These are phyloP conservation scores for Malania oleifera DNA, from an alignment of 164 flowering plant species.

Conservation along the genomic window DNA sequence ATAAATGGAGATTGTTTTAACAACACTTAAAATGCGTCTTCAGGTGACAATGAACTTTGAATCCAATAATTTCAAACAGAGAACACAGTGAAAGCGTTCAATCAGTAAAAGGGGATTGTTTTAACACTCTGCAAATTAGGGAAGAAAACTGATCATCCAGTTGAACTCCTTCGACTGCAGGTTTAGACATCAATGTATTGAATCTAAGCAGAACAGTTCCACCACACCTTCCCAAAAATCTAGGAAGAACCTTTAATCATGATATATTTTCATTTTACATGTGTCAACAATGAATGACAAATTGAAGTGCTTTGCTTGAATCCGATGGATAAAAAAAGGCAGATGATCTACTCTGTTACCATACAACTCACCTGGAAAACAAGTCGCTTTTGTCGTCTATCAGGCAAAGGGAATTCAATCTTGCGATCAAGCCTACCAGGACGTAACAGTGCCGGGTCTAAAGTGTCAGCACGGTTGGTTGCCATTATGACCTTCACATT, in stretches of 20 bases:
- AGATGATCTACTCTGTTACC: background rate
- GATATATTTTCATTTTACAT: too few species aligned
- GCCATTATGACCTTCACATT: conserved; percentile 99
- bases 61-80: background rate
- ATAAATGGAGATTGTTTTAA: too few species aligned
- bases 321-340: background rate
- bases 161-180: too few species aligned
- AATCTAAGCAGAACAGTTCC: too few species aligned
- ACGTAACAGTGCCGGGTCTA: conserved; percentile 95
- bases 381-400: conserved; percentile 92
- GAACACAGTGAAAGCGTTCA: background rate
- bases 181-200: too few species aligned
- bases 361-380: conserved; percentile 71
- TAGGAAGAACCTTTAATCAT: too few species aligned
- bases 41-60: background rate
- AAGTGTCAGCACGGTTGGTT: conserved; percentile 91
- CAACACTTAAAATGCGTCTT: background rate
- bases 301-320: too few species aligned
- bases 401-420: conserved; percentile 96
- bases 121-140: too few species aligned
- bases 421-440: conserved; percentile 96
- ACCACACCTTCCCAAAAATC: too few species aligned
- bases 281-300: too few species aligned
- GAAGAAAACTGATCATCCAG: too few species aligned
- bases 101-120: too few species aligned